Percentiles rank a stretch among this genome's conserved stretches.
Evolutionary conservation across 1,284 basidiomycete species (phyloP).

Genomic region (Puccinia horiana): DNA sequence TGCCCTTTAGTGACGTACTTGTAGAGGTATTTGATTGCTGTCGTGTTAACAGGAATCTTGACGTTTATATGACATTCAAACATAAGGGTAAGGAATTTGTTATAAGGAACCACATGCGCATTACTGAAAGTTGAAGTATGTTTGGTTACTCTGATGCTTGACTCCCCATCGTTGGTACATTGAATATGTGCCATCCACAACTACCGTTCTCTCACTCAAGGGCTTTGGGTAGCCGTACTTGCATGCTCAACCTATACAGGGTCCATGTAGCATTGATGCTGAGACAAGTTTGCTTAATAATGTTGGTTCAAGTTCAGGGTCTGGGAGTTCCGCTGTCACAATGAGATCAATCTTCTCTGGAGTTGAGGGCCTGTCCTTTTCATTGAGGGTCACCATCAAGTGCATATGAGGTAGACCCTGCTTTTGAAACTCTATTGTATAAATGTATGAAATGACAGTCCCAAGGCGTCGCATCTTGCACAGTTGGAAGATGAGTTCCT

Average conservation of each 20-base stretch:
- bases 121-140: background rate
- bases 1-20: slow-evolving; percentile 31
- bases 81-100: background rate
- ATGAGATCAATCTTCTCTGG: background rate
- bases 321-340: slow-evolving; percentile 3
- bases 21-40: slow-evolving; percentile 13
- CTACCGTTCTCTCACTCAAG: background rate
- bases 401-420: slow-evolving; percentile 20
- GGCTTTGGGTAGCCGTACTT: background rate
- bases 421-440: slow-evolving; percentile 41
- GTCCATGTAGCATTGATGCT: background rate
- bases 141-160: background rate
- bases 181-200: slow-evolving; percentile 3
- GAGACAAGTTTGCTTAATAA: background rate
- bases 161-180: background rate
- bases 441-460: background rate
- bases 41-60: background rate
- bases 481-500: background rate
- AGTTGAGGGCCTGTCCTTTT: background rate
- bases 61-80: slow-evolving; percentile 34
- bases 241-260: background rate
- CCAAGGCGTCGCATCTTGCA: background rate
- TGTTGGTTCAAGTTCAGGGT: background rate
- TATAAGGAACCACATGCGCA: slow-evolving; percentile 18
- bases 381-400: background rate